Conservation (phyloP, 208 protist species). For the Blastocrithidia nonstop region DNA sequence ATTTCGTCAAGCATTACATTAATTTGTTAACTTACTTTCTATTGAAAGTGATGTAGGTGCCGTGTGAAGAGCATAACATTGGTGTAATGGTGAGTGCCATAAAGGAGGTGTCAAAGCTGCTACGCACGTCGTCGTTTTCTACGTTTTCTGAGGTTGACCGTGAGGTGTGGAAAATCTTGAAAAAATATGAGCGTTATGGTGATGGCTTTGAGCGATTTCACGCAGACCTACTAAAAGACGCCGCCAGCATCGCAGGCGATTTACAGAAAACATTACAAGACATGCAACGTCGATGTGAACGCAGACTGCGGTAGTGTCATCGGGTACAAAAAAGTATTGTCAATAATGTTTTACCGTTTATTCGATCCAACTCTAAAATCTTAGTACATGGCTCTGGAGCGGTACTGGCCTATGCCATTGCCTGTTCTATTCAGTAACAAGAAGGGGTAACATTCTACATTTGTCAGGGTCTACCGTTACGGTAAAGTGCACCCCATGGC, state of each 20-base stretch:
- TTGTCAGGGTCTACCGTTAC: slow-evolving; percentile 49
- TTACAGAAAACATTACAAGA: slow-evolving; percentile 32
- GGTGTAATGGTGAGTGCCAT: slow-evolving; percentile 54
- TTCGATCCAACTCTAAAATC: slow-evolving; percentile 55
- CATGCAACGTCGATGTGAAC: slow-evolving; percentile 50
- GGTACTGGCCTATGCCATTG: slow-evolving; percentile 58
- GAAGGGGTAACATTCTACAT: slow-evolving; percentile 79
- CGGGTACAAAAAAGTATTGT: slow-evolving; percentile 67
- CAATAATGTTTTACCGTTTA: slow-evolving; percentile 75
- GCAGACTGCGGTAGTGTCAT: slow-evolving; percentile 36
- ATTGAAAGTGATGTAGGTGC: slow-evolving; percentile 67
- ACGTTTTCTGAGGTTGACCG: slow-evolving; percentile 72
- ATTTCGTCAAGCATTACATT: too few species aligned
- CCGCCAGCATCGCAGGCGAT: slow-evolving; percentile 18
- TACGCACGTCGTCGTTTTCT: slow-evolving; percentile 30
- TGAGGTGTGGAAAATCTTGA: slow-evolving; percentile 51
- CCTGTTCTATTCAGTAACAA: slow-evolving; percentile 57
- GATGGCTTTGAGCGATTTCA: slow-evolving; percentile 73
- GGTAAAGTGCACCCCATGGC: slow-evolving; percentile 26
- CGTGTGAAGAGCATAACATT: slow-evolving; percentile 63
- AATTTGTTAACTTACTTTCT: too few species aligned
- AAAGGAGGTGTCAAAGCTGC: slow-evolving; percentile 41
- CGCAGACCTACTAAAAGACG: slow-evolving; percentile 46
- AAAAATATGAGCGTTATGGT: slow-evolving; percentile 44
- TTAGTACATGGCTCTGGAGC: slow-evolving; percentile 70